phyloP scores from a whole-genome alignment of 768 basidiomycete species.

The Russula olivacea region DNA sequence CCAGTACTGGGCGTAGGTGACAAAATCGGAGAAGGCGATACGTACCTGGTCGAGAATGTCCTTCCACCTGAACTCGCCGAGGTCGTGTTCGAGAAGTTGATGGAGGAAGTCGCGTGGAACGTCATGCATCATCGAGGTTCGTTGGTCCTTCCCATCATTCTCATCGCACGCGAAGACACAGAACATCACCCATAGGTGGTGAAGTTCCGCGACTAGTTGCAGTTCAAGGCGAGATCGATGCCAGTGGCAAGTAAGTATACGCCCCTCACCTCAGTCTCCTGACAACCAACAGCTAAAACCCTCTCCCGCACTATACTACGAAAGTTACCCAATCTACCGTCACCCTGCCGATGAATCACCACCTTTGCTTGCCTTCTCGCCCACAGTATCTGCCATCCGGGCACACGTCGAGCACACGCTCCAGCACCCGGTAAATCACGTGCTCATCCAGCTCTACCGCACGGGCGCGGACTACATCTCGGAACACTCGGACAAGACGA shows the following conservation, averaged over 20 bases:
- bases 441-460: conserved; percentile 77
- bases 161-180: background rate
- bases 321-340: conserved; percentile 71
- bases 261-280: too few relatives aligned
- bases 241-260: conserved; percentile 43
- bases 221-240: conserved; percentile 48
- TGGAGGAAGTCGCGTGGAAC: conserved; percentile 63
- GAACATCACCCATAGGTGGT: conserved; percentile 43
- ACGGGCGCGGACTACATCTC: conserved; percentile 77
- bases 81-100: conserved; percentile 51
- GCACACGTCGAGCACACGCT: conserved; percentile 53
- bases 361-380: conserved; percentile 57
- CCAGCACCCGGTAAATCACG: conserved; percentile 71
- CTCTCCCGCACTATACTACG: conserved; percentile 35
- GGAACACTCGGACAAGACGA: conserved; percentile 82
- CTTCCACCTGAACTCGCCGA: conserved; percentile 52
- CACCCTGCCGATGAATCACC: conserved; percentile 80
- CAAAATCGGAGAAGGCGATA: conserved; percentile 62
- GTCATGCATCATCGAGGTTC: conserved; percentile 72
- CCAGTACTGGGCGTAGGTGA: conserved; percentile 28
- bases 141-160: conserved; percentile 7
- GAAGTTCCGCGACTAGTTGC: conserved; percentile 65
- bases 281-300: background rate
- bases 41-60: conserved; percentile 50
- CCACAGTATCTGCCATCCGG: conserved; percentile 61